Evolutionary conservation across 2,329 filamentous ascomycete species (phyloP).

Genomic region (Epicoccum nigrum): DNA sequence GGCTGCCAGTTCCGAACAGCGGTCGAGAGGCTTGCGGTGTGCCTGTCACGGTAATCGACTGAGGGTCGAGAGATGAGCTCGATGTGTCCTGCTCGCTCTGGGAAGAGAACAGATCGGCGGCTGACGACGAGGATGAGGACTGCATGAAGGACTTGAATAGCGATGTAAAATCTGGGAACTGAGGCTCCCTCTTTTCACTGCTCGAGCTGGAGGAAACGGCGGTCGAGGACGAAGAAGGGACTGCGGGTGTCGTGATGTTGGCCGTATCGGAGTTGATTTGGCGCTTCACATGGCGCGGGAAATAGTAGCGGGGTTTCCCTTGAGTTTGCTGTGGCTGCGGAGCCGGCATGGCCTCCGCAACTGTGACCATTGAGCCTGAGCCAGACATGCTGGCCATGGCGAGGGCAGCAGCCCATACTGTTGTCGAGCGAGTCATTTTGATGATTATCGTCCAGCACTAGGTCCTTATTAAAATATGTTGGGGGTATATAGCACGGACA

Average conservation of each 20-base stretch:
- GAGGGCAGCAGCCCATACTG: constrained; percentile 55
- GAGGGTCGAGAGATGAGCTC: constrained; percentile 18
- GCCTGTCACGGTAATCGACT: constrained; percentile 23
- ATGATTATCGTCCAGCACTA: constrained; percentile 38
- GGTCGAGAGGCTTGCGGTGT: constrained; percentile 17
- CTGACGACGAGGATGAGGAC: constrained; percentile 21
- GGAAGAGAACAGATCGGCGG: constrained; percentile 15
- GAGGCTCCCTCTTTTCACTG: constrained; percentile 27
- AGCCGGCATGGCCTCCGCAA: constrained; percentile 57
- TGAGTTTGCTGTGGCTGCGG: constrained; percentile 44
- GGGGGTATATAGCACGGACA: constrained; percentile 26
- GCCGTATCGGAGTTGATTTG: constrained; percentile 42
- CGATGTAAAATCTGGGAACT: constrained; percentile 33
- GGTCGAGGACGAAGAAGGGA: constrained; percentile 26
- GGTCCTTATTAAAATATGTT: constrained; percentile 33
- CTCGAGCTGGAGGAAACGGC: constrained; percentile 26
- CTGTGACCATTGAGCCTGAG: constrained; percentile 49
- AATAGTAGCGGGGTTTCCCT: constrained; percentile 53
- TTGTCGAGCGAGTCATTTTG: constrained; percentile 53
- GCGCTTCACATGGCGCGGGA: constrained; percentile 55
- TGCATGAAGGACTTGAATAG: constrained; percentile 37
- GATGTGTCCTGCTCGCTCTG: constrained; percentile 21
- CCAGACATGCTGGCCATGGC: constrained; percentile 52
- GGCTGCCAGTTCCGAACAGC: constrained; percentile 14
- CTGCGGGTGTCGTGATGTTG: constrained; percentile 41